Conservation (phyloP, 371 early-diverging fungal species). For the Lichtheimia ramosa region DNA sequence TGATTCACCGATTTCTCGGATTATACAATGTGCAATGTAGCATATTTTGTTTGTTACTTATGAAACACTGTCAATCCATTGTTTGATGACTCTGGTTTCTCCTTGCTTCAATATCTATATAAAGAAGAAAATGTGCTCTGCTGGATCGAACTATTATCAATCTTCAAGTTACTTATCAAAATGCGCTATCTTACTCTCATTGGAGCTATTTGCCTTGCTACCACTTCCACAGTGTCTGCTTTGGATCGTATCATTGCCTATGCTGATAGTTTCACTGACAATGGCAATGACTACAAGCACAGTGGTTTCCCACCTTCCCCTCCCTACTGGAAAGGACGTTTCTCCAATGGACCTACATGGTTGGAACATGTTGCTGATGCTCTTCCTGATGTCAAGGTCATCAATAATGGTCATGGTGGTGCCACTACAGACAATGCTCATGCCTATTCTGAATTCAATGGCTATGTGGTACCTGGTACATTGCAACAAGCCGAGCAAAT, state of each 20-base stretch:
- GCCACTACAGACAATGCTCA: constrained; percentile 52
- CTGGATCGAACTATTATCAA: not conserved
- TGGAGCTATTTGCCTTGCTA: constrained; percentile 10
- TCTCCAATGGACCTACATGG: constrained; percentile 59
- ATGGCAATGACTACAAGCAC: constrained; percentile 21
- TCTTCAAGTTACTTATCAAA: not conserved
- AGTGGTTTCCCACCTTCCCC: constrained; percentile 23
- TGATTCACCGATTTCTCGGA: too few species aligned
- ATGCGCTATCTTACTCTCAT: not conserved
- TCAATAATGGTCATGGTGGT: constrained; percentile 54
- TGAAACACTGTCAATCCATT: too few species aligned
- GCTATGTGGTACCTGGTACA: constrained; percentile 19
- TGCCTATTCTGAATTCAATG: constrained; percentile 14
- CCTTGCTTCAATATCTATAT: not conserved
- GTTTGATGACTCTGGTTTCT: too few species aligned
- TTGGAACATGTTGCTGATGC: constrained; percentile 43
- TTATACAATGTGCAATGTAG: too few species aligned
- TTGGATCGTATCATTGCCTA: constrained; percentile 22
- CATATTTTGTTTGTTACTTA: too few species aligned
- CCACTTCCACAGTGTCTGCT: constrained; percentile 12
- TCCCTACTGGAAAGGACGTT: constrained; percentile 51
- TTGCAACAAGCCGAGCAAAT: constrained; percentile 18
- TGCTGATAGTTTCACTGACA: constrained; percentile 28
- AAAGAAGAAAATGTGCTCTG: not conserved
- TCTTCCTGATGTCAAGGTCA: constrained; percentile 25